Conservation (phyloP, 805 yeast genomes). For the Lipomyces spencermartinsiae region DNA sequence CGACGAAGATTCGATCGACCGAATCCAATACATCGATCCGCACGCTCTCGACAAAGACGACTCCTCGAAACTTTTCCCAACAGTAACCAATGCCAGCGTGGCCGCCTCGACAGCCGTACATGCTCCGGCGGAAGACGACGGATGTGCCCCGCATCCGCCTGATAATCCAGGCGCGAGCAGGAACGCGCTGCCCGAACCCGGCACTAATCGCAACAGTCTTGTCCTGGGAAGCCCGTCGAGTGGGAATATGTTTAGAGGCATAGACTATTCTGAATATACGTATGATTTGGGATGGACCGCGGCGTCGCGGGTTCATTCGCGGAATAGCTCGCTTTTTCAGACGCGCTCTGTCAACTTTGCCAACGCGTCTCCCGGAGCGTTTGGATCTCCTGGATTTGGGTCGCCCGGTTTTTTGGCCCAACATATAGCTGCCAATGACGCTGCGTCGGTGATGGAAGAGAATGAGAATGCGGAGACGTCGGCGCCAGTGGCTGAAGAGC, state of each 20-base stretch:
- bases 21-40: conserved; percentile 12
- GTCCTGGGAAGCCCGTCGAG: conserved; percentile 25
- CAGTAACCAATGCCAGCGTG: conserved; percentile 17
- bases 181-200: conserved; percentile 5
- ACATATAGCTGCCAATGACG: conserved; percentile 13
- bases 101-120: conserved; percentile 8
- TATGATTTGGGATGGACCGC: conserved; percentile 39
- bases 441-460: conserved; percentile 13
- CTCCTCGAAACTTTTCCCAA: conserved; percentile 17
- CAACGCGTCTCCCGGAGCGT: neutral
- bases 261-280: conserved; percentile 38
- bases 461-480: neutral
- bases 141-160: conserved; percentile 1
- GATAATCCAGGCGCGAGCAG: neutral
- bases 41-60: conserved; percentile 30
- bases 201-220: conserved; percentile 14
- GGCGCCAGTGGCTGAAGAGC: neutral
- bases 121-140: conserved; percentile 1
- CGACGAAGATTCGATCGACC: conserved; percentile 23
- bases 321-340: conserved; percentile 28
- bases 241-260: conserved; percentile 12
- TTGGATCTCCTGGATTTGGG: conserved; percentile 29
- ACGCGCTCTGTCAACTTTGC: neutral
- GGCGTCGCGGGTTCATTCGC: conserved; percentile 37
- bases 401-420: conserved; percentile 32